Conservation (phyloP, 2,329 filamentous ascomycete genomes). For the Paramyrothecium roridum region DNA sequence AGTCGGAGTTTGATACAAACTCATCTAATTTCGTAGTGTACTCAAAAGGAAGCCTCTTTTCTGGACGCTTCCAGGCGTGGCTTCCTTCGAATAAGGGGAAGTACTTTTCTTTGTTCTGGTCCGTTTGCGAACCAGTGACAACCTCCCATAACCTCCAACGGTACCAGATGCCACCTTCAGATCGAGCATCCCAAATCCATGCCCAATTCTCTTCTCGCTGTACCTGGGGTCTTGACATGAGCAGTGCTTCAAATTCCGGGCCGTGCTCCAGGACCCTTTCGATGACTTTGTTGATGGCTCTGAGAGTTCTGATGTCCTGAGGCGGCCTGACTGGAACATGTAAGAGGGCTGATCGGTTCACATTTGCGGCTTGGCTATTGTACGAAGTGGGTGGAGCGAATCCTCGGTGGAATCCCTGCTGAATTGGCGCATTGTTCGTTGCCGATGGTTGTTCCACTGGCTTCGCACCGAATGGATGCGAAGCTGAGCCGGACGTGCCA, state of each 20-base stretch:
- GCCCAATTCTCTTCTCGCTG: constrained; percentile 88
- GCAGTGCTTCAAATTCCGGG: constrained; percentile 82
- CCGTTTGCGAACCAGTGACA: constrained; percentile 60
- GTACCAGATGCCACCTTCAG: constrained; percentile 81
- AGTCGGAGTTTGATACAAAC: constrained; percentile 79
- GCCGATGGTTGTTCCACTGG: constrained; percentile 45
- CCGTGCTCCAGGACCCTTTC: constrained; percentile 78
- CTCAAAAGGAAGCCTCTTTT: constrained; percentile 73
- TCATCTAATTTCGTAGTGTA: constrained; percentile 74
- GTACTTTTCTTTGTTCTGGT: constrained; percentile 46
- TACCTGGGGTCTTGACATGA: constrained; percentile 84
- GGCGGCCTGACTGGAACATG: constrained; percentile 75
- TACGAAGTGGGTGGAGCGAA: constrained; percentile 80
- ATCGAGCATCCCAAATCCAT: constrained; percentile 87
- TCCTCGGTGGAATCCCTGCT: constrained; percentile 49
- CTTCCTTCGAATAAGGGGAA: constrained; percentile 72
- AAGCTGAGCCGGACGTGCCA: constrained; percentile 42
- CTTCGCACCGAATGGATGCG: constrained; percentile 77
- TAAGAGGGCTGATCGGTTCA: constrained; percentile 45
- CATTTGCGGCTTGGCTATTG: constrained; percentile 33
- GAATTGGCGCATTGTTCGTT: constrained; percentile 31
- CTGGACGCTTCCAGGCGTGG: constrained; percentile 74
- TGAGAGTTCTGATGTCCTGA: constrained; percentile 72
- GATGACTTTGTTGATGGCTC: constrained; percentile 83
- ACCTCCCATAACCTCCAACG: constrained; percentile 89